Evolutionary conservation across 805 yeast genomes (phyloP).

Genomic region (Lipomyces sp.): DNA sequence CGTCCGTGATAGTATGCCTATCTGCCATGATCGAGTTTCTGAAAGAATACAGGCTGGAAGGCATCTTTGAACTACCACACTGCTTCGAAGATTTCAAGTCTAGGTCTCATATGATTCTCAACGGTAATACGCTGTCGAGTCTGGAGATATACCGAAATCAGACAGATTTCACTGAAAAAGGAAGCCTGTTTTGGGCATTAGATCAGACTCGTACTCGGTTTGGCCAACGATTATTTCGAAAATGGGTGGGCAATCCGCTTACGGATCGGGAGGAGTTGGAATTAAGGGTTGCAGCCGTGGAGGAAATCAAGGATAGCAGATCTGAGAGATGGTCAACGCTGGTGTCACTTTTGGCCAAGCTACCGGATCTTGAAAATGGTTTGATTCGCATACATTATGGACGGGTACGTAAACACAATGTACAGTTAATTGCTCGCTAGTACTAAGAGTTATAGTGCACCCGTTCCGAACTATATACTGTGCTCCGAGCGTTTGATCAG

Average conservation of each 20-base stretch:
- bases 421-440: not conserved
- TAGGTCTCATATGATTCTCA: constrained; percentile 57
- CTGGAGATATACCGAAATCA: constrained; percentile 75
- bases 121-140: constrained; percentile 67
- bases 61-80: constrained; percentile 56
- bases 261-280: constrained; percentile 58
- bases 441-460: constrained; percentile 45
- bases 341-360: constrained; percentile 41
- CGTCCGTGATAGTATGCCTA: constrained; percentile 48
- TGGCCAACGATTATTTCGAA: constrained; percentile 68
- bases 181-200: constrained; percentile 78
- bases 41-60: constrained; percentile 63
- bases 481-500: constrained; percentile 54
- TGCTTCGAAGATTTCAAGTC: constrained; percentile 60
- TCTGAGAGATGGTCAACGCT: constrained; percentile 42
- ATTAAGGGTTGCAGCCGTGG: constrained; percentile 66
- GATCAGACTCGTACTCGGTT: constrained; percentile 80
- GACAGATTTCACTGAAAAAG: constrained; percentile 60
- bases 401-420: not conserved
- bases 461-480: constrained; percentile 62
- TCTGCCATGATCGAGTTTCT: constrained; percentile 59
- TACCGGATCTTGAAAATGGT: constrained; percentile 64
- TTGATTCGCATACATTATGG: constrained; percentile 65
- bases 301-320: constrained; percentile 46
- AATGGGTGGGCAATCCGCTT: constrained; percentile 81